These are phyloP conservation scores for Glonium stellatum DNA, from an alignment of 495 filamentous ascomycete genomes.

Conservation along the genomic window DNA sequence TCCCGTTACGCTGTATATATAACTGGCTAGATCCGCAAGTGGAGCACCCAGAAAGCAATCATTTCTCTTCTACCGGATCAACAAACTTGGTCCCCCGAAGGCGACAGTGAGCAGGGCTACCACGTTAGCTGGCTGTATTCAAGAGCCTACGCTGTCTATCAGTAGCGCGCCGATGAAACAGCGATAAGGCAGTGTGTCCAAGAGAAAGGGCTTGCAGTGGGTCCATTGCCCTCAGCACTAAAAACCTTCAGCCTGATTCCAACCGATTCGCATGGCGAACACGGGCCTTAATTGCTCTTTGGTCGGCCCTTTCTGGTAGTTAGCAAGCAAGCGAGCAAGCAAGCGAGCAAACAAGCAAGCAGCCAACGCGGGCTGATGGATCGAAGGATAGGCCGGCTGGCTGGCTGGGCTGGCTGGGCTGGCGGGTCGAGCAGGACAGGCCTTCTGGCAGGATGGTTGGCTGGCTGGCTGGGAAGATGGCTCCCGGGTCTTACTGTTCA, in stretches of 20 bases:
- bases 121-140: background rate
- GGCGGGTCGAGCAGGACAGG: no score
- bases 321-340: no score
- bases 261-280: background rate
- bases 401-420: no score
- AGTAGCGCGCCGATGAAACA: conserved; percentile 17
- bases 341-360: no score
- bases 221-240: conserved; percentile 14
- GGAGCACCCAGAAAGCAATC: conserved; percentile 13
- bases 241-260: conserved; percentile 29
- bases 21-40: conserved; percentile 29
- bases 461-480: conserved; percentile 5
- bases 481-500: background rate
- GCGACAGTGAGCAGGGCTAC: background rate
- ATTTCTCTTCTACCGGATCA: conserved; percentile 27
- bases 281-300: background rate
- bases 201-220: conserved; percentile 20
- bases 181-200: conserved; percentile 28
- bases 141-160: conserved; percentile 14
- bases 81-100: conserved; percentile 21
- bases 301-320: no score
- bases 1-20: conserved; percentile 27
- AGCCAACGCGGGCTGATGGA: no score
- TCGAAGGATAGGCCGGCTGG: background rate
- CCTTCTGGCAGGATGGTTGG: background rate